Evolutionary conservation across 371 early-diverging fungal genomes (phyloP), one percentile per base, ranked within the genome.

Genomic region (Mucor saturninus): DNA sequence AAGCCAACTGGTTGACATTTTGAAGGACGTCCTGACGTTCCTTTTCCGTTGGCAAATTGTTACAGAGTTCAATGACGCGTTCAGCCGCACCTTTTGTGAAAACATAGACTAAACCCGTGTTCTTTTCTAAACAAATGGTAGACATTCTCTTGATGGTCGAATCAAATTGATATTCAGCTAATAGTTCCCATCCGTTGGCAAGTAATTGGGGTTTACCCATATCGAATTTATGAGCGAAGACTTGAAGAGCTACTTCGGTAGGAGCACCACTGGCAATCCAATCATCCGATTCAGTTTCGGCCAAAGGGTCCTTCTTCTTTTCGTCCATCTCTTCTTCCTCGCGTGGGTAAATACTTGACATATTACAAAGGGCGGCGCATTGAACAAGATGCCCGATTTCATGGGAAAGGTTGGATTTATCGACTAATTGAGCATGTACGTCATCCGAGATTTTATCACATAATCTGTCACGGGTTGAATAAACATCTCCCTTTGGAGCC

Each of bases 91-190:
- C 91, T 68, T 91, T 91, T 29, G 83, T 77, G 58, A 77, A 84
- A 35, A 78, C 65, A 46, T 67, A 60, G 13, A 67, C 42, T 4
- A 7, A 21, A 2, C 55, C 54, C 3, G 54, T 58, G 31, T 56
- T 52, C 66, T 75, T 54, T 30, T 74, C 61, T 37, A 62, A 39
- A 26, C 69, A 78, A 13, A 78, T 46, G 1, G 75, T 78, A 5
- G 78, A 78, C 96, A 95, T 95, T 38, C 94, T 86, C 72, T 94
- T 95, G 61, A 94, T 85, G 15, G 89, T 85, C n/a, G 90, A 90
- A 70, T 89, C 88, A 46, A 91, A 91, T 35, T 88, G 87, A 52
- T 78, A 86, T 70, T 90, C 91, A 48, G 90, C 83, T 0, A 92
- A 72, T 7, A 92, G 79, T 43, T 83, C 83, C 77, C 85, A 91